Conservation (phyloP, 2,329 filamentous ascomycete species). For the Pseudomassariella vexata region DNA sequence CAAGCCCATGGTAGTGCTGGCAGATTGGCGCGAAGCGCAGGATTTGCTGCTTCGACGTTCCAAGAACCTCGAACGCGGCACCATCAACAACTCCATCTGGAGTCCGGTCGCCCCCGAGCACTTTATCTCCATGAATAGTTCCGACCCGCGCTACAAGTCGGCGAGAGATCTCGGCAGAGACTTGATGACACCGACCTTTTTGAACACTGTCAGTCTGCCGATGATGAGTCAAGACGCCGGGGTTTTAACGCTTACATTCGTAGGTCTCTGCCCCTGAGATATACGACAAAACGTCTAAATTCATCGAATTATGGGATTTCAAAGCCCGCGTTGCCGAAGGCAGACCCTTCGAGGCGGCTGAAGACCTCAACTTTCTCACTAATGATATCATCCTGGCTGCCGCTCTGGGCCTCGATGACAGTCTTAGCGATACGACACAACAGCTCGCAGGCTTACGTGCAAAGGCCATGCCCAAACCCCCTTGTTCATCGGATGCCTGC, state of each 20-base stretch:
- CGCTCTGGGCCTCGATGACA: too few species aligned
- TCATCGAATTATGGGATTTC: conserved; percentile 23
- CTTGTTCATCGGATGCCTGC: too few species aligned
- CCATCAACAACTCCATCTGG: too few species aligned
- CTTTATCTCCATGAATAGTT: conserved; percentile 14
- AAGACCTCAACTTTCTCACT: too few species aligned
- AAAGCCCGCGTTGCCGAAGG: conserved; percentile 5
- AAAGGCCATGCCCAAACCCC: too few species aligned
- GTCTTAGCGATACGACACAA: too few species aligned
- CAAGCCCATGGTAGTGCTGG: conserved; percentile 24
- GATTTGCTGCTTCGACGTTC: conserved; percentile 27
- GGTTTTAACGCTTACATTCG: too few species aligned
- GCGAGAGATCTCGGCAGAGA: conserved; percentile 26
- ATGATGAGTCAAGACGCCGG: too few species aligned
- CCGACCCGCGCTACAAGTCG: conserved; percentile 19
- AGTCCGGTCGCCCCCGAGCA: too few species aligned
- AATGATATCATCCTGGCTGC: too few species aligned
- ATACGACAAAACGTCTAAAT: conserved; percentile 15
- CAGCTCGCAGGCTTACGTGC: too few species aligned
- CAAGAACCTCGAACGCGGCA: too few species aligned
- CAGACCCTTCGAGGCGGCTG: neutral
- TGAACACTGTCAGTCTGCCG: conserved; percentile 24
- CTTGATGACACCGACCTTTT: conserved; percentile 29
- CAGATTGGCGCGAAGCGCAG: conserved; percentile 24
- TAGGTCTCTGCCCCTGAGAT: conserved; percentile 23